phyloP scores from a whole-genome alignment of 495 filamentous ascomycete species.

The Hypoxylon fragiforme region DNA sequence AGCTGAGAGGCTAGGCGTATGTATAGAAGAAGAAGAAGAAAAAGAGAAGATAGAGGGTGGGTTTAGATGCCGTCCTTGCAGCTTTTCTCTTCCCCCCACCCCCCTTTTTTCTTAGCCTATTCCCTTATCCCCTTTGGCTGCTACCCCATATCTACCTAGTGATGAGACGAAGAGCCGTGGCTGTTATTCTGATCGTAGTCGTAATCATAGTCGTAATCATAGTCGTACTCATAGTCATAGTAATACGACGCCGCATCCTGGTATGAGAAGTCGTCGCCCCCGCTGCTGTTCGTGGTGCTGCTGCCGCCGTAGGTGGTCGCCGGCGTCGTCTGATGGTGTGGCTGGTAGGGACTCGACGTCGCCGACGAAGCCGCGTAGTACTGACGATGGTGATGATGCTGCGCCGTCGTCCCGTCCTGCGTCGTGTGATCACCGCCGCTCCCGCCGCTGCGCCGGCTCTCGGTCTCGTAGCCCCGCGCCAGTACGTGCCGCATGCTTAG shows the following conservation, averaged over 20 bases:
- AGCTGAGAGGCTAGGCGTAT: neutral
- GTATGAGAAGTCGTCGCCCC: conserved; percentile 33
- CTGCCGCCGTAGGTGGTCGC: too few species aligned
- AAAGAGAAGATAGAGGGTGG: neutral
- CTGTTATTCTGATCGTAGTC: conserved; percentile 25
- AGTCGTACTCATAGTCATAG: conserved; percentile 31
- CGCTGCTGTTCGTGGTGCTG: conserved; percentile 33
- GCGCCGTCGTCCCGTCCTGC: conserved; percentile 4
- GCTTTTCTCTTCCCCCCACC: neutral
- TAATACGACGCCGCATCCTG: conserved; percentile 33
- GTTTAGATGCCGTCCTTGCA: conserved; percentile 3
- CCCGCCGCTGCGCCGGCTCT: conserved; percentile 40
- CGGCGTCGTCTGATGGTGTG: conserved; percentile 25
- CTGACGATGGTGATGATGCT: conserved; percentile 12
- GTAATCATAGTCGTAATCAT: conserved; percentile 35
- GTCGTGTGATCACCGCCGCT: conserved; percentile 18
- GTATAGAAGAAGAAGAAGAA: neutral
- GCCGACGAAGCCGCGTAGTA: conserved; percentile 28
- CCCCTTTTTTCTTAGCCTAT: neutral
- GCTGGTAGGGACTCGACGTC: conserved; percentile 24
- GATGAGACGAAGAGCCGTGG: conserved; percentile 12
- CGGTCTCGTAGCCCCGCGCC: conserved; percentile 53
- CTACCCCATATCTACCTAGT: conserved; percentile 6
- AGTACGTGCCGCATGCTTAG: conserved; percentile 60
- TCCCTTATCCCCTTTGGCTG: neutral